Evolutionary conservation across 192 early-diverging fungal species (phyloP).

Genomic region (Dimargaris verticillata): DNA sequence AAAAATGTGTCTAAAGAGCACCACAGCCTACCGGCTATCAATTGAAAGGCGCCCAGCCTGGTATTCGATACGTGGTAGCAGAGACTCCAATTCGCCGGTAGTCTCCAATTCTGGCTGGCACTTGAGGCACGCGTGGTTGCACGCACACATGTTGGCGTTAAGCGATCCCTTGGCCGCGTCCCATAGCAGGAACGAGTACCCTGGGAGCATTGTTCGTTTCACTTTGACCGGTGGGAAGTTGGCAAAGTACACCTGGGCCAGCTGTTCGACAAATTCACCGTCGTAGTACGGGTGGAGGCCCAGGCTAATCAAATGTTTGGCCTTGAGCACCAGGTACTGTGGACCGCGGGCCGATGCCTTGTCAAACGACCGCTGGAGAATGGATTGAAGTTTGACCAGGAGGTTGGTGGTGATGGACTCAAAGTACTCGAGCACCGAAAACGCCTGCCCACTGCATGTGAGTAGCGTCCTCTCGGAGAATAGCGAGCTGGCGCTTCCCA

Average conservation of each 20-base stretch:
- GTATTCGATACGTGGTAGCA: constrained; percentile 2
- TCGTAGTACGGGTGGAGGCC: constrained; percentile 1
- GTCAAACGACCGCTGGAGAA: constrained; percentile 6
- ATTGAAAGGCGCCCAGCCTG: too few relatives aligned
- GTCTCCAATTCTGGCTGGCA: not conserved
- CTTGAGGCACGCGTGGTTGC: not conserved
- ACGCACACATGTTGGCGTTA: not conserved
- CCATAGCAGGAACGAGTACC: constrained; percentile 1
- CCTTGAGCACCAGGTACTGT: not conserved
- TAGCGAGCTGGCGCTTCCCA: not conserved
- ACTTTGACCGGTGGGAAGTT: constrained; percentile 1
- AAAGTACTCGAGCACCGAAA: constrained; percentile 6
- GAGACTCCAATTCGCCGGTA: not conserved
- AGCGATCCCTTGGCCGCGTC: constrained; percentile 3
- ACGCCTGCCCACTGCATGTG: not conserved
- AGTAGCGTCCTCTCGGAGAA: constrained; percentile 1
- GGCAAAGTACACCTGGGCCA: constrained; percentile 5
- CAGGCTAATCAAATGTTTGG: not conserved
- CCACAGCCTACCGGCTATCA: too few relatives aligned
- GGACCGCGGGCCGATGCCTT: not conserved
- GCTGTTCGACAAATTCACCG: not conserved
- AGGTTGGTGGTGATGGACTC: constrained; percentile 2
- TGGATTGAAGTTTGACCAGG: not conserved
- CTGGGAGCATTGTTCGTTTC: not conserved
- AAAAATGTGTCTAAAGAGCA: too few relatives aligned